phyloP scores from a whole-genome alignment of 768 basidiomycete species.

The Mrakia blollopis region DNA sequence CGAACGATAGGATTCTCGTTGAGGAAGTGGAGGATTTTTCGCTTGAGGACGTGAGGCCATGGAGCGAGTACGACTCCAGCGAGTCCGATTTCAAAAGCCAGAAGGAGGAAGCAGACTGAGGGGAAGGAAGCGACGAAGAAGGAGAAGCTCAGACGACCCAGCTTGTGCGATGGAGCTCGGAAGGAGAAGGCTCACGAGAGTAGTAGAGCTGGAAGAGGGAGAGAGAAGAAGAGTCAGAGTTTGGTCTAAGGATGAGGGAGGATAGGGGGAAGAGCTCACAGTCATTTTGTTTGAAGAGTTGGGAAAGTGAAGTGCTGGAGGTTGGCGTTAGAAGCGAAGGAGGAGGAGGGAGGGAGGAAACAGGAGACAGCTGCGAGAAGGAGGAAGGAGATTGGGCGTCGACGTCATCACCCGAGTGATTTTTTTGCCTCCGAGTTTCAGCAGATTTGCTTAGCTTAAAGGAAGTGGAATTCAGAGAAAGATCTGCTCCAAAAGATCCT shows the following conservation, averaged over 20 bases:
- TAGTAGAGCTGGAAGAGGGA: conserved; percentile 22
- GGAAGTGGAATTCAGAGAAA: too few species aligned
- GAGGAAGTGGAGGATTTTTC: conserved; percentile 28
- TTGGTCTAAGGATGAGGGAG: background rate
- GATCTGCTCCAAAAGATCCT: too few species aligned
- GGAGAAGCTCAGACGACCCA: background rate
- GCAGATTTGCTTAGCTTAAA: too few species aligned
- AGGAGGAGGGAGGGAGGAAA: background rate
- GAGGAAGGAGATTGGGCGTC: too few species aligned
- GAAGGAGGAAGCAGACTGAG: conserved; percentile 31
- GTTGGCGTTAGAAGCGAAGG: conserved; percentile 10
- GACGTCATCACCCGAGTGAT: too few species aligned
- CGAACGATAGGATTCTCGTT: conserved; percentile 30
- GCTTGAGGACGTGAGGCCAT: conserved; percentile 23
- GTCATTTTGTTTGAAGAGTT: background rate
- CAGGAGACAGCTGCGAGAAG: too few species aligned
- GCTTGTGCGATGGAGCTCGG: background rate
- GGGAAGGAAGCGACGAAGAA: too few species aligned
- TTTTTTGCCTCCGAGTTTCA: too few species aligned
- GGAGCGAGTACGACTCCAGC: conserved; percentile 28
- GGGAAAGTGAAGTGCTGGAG: background rate
- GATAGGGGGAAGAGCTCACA: background rate
- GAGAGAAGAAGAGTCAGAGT: background rate
- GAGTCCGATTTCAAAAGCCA: conserved; percentile 26
- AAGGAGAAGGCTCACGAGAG: conserved; percentile 17